Base-by-base conservation (phyloP, 179 eudicot species). In the Heliamphora pulchella region DNA sequence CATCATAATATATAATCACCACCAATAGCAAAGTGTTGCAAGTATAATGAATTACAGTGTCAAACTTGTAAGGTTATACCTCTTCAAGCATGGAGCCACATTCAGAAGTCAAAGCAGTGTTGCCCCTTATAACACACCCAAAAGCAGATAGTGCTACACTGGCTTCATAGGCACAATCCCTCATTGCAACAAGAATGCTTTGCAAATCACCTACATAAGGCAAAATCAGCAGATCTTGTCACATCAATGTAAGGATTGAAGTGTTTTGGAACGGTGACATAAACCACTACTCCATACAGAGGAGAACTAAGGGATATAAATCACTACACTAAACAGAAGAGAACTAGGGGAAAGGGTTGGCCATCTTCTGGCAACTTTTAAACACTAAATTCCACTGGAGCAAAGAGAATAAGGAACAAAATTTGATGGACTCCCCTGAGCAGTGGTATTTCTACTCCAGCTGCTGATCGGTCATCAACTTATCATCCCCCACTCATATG, bases 71-170 rank as follows among this genome's bases (percentile, higher is more conserved):
- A 76, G 8, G 55, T 43, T 73, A 79, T 83, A 96, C 99, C 98
- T 96, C 99, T 85, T 94, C 99, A 85, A 96, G 97, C 99, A 96
- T 91, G 71, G 97, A 90, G 76, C 98, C 97, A 83, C 97, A 91
- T 85, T 94, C 99, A 82, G 98, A 88, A 76, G 99, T 96, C 92
- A 96, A 86, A 80, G 95, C 94, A 67, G 94, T 91, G 82, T 92
- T 98, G 73, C 91, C 88, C 86, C 88, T 92, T 53, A 83, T 85
- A 84, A 87, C 85, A 62, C 84, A 88, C 65, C 85, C 86, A 83
- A 91, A 94, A 84, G 90, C 84, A 86, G 99, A 90, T 65, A 96
- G 87, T 67, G 91, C 91, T 68, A 89, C 78, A 80, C 93, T 91
- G 79, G 88, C 88, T 84, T 94, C 99, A 85, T 83, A 89, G 59